A percentile compares a stretch with the other conserved stretches of the same genome.
Evolutionary conservation across 306 rosid species (phyloP).

Genomic region (Malus sylvestris): DNA sequence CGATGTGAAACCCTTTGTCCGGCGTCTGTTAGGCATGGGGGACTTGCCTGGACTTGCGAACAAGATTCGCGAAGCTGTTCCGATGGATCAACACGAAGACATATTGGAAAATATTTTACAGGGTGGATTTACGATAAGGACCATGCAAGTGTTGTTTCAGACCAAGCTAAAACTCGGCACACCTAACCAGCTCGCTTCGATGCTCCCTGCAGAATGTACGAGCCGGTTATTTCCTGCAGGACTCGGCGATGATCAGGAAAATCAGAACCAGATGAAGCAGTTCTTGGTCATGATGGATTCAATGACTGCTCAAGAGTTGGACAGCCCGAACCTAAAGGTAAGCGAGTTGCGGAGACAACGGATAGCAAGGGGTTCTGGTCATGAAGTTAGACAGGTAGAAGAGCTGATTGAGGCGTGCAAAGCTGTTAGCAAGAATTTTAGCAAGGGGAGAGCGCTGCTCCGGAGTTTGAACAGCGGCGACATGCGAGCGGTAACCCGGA

Average conservation of each 20-base stretch:
- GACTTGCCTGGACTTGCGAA: conserved; percentile 83
- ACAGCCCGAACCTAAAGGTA: conserved; percentile 66
- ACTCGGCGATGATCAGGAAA: conserved; percentile 65
- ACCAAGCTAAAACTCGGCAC: conserved; percentile 66
- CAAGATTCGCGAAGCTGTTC: conserved; percentile 84
- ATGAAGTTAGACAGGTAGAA: conserved; percentile 46
- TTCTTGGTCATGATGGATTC: conserved; percentile 98
- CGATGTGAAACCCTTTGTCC: conserved; percentile 50
- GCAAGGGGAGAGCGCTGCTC: conserved; percentile 57
- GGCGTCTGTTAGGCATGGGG: conserved; percentile 64
- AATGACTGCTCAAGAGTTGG: conserved; percentile 68
- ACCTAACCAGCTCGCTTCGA: conserved; percentile 22
- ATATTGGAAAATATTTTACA: conserved; percentile 59
- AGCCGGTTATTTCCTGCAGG: conserved; percentile 15
- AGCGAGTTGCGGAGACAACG: conserved; percentile 64
- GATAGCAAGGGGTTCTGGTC: conserved; percentile 75
- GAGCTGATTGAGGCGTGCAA: conserved; percentile 81
- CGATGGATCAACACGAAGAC: conserved; percentile 72
- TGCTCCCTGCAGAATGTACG: too few relatives aligned
- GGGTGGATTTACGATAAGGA: conserved; percentile 66
- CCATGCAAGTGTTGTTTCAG: conserved; percentile 68
- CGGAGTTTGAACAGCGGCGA: conserved; percentile 72
- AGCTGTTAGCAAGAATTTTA: conserved; percentile 58
- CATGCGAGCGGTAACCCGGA: conserved; percentile 57
- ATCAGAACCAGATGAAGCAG: conserved; percentile 71